These are phyloP conservation scores for Verticillium tricorpus DNA, from an alignment of 2,329 filamentous ascomycete species.

Conservation along the genomic window DNA sequence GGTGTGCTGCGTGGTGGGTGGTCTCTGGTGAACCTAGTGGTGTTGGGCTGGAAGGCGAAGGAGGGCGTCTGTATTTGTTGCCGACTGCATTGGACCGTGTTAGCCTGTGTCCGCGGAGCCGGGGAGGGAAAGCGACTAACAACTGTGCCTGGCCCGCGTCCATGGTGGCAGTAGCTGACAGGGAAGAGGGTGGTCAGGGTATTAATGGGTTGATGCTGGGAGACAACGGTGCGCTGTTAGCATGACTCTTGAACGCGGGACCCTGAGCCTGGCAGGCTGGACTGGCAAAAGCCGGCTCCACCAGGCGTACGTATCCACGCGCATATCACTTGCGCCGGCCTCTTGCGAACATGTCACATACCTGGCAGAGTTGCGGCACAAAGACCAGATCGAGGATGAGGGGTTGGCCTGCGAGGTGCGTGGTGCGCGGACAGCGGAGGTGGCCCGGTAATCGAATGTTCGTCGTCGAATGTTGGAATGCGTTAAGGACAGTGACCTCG, in stretches of 20 bases:
- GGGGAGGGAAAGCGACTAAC: conserved; percentile 35
- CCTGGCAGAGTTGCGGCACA: conserved; percentile 30
- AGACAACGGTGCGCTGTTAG: conserved; percentile 29
- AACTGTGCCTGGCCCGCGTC: conserved; percentile 46
- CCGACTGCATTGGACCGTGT: conserved; percentile 38
- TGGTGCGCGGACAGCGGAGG: conserved; percentile 25
- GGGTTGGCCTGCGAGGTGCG: conserved; percentile 14
- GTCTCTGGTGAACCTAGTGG: conserved; percentile 36
- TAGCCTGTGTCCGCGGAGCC: conserved; percentile 17
- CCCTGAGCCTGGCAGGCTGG: conserved; percentile 21
- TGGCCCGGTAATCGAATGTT: conserved; percentile 10
- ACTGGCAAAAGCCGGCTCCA: conserved; percentile 21
- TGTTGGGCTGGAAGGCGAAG: conserved; percentile 42
- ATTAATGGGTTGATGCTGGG: conserved; percentile 30
- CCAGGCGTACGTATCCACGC: conserved; percentile 22
- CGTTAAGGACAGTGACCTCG: conserved; percentile 34
- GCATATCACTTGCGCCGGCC: conserved; percentile 23
- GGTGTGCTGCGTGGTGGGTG: conserved; percentile 37
- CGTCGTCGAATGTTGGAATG: conserved; percentile 15
- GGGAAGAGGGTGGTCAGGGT: conserved; percentile 30
- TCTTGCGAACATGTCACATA: conserved; percentile 33
- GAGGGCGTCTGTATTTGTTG: conserved; percentile 45
- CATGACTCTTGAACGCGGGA: conserved; percentile 26
- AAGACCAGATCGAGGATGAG: conserved; percentile 21
- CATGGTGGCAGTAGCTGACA: conserved; percentile 35